Evolutionary conservation across 768 basidiomycete genomes (phyloP).

Genomic region (Lactifluus piperatus): DNA sequence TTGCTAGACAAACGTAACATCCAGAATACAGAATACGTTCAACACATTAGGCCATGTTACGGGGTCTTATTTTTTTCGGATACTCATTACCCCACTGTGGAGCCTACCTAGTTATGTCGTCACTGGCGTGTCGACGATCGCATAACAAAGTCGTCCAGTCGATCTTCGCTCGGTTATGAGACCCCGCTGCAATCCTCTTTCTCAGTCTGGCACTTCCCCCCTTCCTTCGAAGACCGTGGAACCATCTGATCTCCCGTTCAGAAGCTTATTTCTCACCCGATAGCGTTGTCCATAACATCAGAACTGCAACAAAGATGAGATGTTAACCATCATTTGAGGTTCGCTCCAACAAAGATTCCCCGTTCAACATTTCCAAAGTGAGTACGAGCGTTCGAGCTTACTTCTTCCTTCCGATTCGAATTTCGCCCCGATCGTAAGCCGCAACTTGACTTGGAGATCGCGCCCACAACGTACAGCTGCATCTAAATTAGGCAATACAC

Average conservation of each 20-base stretch:
- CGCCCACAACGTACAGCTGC: background rate
- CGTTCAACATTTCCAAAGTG: background rate
- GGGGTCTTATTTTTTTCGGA: background rate
- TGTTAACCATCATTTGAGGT: background rate
- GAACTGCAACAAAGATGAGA: background rate
- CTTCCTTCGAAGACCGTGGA: too few species aligned
- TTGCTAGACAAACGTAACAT: background rate
- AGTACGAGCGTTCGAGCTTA: background rate
- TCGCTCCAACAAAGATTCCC: background rate
- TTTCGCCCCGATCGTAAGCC: background rate
- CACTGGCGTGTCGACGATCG: conserved; percentile 3
- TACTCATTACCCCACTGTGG: background rate
- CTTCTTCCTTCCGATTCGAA: background rate
- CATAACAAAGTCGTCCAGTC: background rate
- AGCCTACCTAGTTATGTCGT: conserved; percentile 6
- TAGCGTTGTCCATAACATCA: too few species aligned
- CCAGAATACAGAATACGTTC: background rate
- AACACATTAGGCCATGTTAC: background rate
- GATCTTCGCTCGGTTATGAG: background rate
- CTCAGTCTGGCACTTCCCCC: background rate
- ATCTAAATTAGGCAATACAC: background rate
- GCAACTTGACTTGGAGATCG: background rate
- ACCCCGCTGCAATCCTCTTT: background rate
- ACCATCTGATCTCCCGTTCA: too few species aligned
- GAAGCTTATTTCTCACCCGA: too few species aligned